Evolutionary conservation across 169 alveolate genomes (phyloP).

Genomic region (Eimeria acervulina): DNA sequence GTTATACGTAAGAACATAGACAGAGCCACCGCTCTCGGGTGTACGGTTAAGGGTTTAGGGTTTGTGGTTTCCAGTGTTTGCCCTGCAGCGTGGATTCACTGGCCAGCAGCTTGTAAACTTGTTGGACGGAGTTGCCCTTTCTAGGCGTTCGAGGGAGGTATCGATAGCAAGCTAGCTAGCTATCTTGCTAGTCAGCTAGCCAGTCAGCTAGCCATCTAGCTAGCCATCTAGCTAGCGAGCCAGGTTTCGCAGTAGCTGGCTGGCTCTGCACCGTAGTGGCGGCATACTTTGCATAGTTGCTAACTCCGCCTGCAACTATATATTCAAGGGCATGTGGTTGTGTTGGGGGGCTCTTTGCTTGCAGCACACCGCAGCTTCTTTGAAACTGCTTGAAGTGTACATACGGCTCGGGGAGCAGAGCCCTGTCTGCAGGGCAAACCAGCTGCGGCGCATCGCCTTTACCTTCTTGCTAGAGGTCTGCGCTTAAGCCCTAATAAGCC

Average conservation of each 20-base stretch:
- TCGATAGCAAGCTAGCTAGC: not conserved
- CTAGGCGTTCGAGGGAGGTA: slow-evolving; percentile 63
- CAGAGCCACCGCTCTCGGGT: not conserved
- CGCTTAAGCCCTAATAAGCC: not conserved
- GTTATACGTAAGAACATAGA: no score
- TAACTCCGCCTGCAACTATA: not conserved
- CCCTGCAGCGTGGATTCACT: slow-evolving; percentile 71
- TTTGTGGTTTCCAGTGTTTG: slow-evolving; percentile 26
- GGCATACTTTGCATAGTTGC: not conserved
- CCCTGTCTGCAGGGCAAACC: slow-evolving; percentile 44
- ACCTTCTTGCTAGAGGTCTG: slow-evolving; percentile 63
- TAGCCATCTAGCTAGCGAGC: no score
- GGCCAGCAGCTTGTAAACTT: slow-evolving; percentile 75
- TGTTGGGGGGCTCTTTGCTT: not conserved
- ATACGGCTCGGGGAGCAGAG: slow-evolving; percentile 31
- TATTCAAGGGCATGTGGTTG: not conserved
- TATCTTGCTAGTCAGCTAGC: not conserved
- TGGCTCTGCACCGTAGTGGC: not conserved
- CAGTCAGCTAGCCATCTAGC: no score
- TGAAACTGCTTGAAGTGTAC: slow-evolving; percentile 58
- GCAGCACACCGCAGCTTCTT: slow-evolving; percentile 9
- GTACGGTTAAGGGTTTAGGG: slow-evolving; percentile 9
- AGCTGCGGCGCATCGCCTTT: slow-evolving; percentile 73
- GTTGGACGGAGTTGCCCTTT: slow-evolving; percentile 72
- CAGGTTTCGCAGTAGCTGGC: no score